These are phyloP conservation scores for Chalaropsis ovoidea DNA, from an alignment of 2,329 filamentous ascomycete genomes.

Conservation along the genomic window DNA sequence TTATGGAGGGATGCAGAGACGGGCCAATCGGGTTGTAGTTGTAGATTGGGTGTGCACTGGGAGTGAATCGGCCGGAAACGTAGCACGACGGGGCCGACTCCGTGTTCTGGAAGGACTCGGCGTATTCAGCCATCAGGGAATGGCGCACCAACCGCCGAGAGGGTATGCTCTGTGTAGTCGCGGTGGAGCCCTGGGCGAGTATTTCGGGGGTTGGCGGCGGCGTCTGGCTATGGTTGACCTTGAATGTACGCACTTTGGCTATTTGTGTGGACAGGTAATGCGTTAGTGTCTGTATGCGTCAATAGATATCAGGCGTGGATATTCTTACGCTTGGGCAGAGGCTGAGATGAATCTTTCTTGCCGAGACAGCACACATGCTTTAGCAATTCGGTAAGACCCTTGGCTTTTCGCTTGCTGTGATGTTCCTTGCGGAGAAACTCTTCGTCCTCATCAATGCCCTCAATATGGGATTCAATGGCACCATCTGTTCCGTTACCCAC, in stretches of 20 bases:
- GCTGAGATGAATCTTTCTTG: constrained; percentile 2
- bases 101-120: constrained; percentile 8
- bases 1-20: not conserved
- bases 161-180: constrained; percentile 15
- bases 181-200: constrained; percentile 19
- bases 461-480: constrained; percentile 17
- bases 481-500: constrained; percentile 11
- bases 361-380: constrained; percentile 22
- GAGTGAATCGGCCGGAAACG: constrained; percentile 12
- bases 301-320: not conserved
- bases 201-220: constrained; percentile 15
- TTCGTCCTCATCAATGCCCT: constrained; percentile 23
- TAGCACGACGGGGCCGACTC: constrained; percentile 17
- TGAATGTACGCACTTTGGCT: constrained; percentile 22
- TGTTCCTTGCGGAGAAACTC: constrained; percentile 16
- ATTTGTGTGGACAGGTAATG: not conserved
- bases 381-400: constrained; percentile 16
- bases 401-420: not conserved
- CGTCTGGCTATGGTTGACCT: constrained; percentile 19
- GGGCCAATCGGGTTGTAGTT: constrained; percentile 22
- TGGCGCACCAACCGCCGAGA: constrained; percentile 22
- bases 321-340: constrained; percentile 21
- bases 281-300: not conserved
- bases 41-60: constrained; percentile 22
- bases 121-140: constrained; percentile 22